Percentiles rank a stretch among this genome's conserved stretches.
These are phyloP conservation scores for Galeopsis tetrahit DNA, from an alignment of 257 asterid species.

Conservation along the genomic window DNA sequence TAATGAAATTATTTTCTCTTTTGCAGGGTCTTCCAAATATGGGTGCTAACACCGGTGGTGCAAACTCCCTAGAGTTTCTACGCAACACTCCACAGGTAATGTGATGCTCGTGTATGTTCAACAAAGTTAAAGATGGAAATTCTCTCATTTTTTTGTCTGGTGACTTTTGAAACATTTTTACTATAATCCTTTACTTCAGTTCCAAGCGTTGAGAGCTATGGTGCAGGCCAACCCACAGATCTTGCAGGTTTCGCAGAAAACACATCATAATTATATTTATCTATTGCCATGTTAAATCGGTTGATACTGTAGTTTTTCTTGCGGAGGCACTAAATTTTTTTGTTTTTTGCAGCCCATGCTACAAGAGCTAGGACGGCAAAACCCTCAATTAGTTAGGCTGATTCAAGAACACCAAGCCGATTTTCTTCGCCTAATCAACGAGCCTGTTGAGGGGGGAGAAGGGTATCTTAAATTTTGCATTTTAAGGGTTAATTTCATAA, in stretches of 20 bases:
- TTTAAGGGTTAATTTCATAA: too few relatives aligned
- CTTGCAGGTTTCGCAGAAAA: slow-evolving; percentile 42
- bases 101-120: neutral
- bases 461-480: slow-evolving; percentile 42
- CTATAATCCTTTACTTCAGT: slow-evolving; percentile 44
- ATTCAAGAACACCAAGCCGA: slow-evolving; percentile 89
- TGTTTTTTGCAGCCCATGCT: slow-evolving; percentile 74
- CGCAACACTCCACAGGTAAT: slow-evolving; percentile 75
- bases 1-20: slow-evolving; percentile 22
- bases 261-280: neutral
- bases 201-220: slow-evolving; percentile 76
- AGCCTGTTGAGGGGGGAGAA: slow-evolving; percentile 83
- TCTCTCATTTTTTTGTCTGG: neutral
- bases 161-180: neutral
- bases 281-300: neutral
- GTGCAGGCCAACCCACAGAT: slow-evolving; percentile 90
- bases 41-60: slow-evolving; percentile 60
- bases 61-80: slow-evolving; percentile 65
- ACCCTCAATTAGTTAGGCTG: slow-evolving; percentile 73
- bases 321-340: slow-evolving; percentile 19
- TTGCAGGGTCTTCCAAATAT: slow-evolving; percentile 63
- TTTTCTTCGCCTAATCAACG: slow-evolving; percentile 81
- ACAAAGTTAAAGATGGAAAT: neutral
- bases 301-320: neutral
- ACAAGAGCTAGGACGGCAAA: slow-evolving; percentile 86